Base-by-base conservation (phyloP, 2,329 filamentous ascomycete genomes). In the Neospermospora avenae region DNA sequence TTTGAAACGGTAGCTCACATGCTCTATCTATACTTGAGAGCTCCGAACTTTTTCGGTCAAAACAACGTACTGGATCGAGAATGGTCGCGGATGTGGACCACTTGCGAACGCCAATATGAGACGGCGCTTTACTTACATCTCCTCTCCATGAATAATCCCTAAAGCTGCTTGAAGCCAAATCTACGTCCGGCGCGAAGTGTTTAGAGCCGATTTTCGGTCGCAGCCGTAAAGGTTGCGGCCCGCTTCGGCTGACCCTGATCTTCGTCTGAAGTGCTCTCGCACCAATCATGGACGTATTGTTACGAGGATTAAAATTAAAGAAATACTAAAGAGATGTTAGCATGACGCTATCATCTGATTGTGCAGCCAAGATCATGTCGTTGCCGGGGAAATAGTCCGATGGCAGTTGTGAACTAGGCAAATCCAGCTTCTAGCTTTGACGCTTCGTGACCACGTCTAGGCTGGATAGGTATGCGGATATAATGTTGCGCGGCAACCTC, bases 321-420 rank as follows among this genome's bases (percentile, higher is more conserved):
- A 51, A 35, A 25, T 37, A 28, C 46, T 51, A 28, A 3, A 51
- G 46, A 51, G 28, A 51, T 34, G 46, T 51, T 51, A 51, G 46
- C 46, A 14, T 37, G 28, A 13, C 28, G 31, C 46, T 34, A 51
- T 51, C 28, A 35, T 35, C 46, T 28, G 46, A 51, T 51, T 31
- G 46, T 51, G n/a, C n/a, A 28, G 28, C 6, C 20, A 35, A 51
- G 46, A 11, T 6, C 6, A 49, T 31, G n/a, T 28, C 28, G 46
- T 51, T 51, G 46, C 34, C 28, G 18, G 46, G 46, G 46, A 51
- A 51, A 51, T 51, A 51, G n/a, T 18, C 46, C n/a, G 28, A 25
- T 4, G 4, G 20, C 11, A 37, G n/a, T 6, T 51, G 28, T 22
- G n/a, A 11, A 16, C 28, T 51, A 51, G 46, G 14, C 46, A 35